Base-by-base conservation (phyloP, 2,329 filamentous ascomycete species). In the Diplodia scrobiculata region DNA sequence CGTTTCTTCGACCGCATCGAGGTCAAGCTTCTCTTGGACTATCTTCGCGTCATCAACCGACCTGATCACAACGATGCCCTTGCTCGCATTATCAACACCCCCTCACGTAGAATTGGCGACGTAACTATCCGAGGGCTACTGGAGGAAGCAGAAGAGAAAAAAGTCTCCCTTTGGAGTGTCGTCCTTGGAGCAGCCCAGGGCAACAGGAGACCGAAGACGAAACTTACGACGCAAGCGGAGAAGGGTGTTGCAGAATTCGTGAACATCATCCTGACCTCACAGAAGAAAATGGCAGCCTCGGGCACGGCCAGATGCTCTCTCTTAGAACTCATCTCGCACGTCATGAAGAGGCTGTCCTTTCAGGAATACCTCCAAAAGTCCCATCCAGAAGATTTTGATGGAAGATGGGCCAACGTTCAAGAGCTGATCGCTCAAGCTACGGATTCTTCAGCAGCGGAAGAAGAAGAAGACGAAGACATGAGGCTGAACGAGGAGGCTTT, bases 1-100 rank as follows among this genome's bases (percentile, higher is more conserved):
- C 90, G 91, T 67, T 99, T 99, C 75, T 98, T 96, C 73, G 95
- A 99, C 71, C 87, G 95, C 62, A 85, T 87, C 2, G 94, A 99
- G 75, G 89, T 98, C 73, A 96, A 95, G 76, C 84, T 92, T 6
- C 76, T 98, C 0, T 79, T 98, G 3, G 92, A 97, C 74, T 98
- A 99, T 74, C 82, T 98, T 14, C 86, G 92, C 36, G 89, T 96
- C 3, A 87, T 97, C 36, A 87, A 91, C 72, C 90, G 96, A 68
- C 91, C 92, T 1, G 85, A 91, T 53, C 93, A 96, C 74, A 96
- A 93, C 71, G 93, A 97, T 73, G 91, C 92, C 0, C 79, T 98
- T 0, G 85, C 89, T 3, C 86, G 92, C 36, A 87, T 97, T 66
- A 88, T 98, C 73, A 98, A 98, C 73, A 84, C 89, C 0, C 95